Evolutionary conservation across 75 land plant species (phyloP).

Genomic region (Sequoia sempervirens): DNA sequence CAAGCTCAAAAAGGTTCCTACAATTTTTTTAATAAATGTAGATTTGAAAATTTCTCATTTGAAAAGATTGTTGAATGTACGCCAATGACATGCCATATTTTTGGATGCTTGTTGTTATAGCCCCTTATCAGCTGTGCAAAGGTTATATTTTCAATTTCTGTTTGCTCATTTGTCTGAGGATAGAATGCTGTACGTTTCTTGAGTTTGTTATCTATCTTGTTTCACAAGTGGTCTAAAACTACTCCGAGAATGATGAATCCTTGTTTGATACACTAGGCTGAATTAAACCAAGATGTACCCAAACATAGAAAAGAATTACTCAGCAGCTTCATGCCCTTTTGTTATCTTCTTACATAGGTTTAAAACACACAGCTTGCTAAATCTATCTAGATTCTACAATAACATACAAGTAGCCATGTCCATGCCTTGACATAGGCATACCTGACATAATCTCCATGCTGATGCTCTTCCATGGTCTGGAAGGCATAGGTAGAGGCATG

Average conservation of each 20-base stretch:
- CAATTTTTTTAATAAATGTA: background rate
- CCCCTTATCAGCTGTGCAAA: too few species aligned
- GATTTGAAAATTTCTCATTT: background rate
- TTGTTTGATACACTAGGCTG: background rate
- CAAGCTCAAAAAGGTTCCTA: constrained; percentile 67
- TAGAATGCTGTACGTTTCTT: background rate
- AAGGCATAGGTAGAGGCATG: background rate
- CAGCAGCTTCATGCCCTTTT: background rate
- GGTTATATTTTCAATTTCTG: background rate
- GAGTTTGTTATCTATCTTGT: background rate
- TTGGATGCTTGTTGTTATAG: too few species aligned
- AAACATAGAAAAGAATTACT: background rate
- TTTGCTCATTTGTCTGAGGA: background rate
- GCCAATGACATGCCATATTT: background rate
- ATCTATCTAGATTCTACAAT: too few species aligned
- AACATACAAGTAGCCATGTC: background rate
- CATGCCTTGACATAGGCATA: background rate
- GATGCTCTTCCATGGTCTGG: background rate
- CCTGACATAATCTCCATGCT: background rate
- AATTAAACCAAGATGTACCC: background rate
- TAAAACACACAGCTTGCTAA: background rate
- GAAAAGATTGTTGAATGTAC: background rate
- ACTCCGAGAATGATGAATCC: background rate
- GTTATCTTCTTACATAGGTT: background rate
- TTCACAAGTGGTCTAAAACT: background rate